These are phyloP conservation scores for Pulveroboletus sp. DNA, from an alignment of 768 basidiomycete species.

Conservation along the genomic window DNA sequence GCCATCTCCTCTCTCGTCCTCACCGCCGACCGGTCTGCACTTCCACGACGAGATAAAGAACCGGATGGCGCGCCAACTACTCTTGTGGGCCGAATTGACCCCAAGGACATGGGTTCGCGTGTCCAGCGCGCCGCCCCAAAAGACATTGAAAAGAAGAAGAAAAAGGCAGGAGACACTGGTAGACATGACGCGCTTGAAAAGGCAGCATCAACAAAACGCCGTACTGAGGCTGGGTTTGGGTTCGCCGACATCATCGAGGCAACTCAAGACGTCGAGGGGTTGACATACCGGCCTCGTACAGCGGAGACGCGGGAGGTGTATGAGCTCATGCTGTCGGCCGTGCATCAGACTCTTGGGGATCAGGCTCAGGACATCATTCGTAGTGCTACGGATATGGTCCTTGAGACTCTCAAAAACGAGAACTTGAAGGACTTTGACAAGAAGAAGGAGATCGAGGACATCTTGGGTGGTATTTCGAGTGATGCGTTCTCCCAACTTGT, in stretches of 20 bases:
- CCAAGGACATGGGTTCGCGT: constrained; percentile 89
- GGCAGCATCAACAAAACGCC: constrained; percentile 50
- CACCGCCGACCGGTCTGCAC: constrained; percentile 78
- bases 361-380: constrained; percentile 95
- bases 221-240: constrained; percentile 62
- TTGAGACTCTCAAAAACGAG: constrained; percentile 87
- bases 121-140: constrained; percentile 79
- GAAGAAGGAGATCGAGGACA: constrained; percentile 85
- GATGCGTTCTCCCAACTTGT: constrained; percentile 83
- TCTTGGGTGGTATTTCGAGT: constrained; percentile 57
- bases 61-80: constrained; percentile 95
- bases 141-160: constrained; percentile 91
- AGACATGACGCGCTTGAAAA: constrained; percentile 55
- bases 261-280: constrained; percentile 87
- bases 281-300: constrained; percentile 89
- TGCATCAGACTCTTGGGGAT: constrained; percentile 84
- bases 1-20: constrained; percentile 93
- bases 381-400: constrained; percentile 87
- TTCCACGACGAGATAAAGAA: constrained; percentile 88
- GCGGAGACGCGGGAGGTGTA: constrained; percentile 94
- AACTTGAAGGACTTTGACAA: constrained; percentile 93
- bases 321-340: constrained; percentile 79
- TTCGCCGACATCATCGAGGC: constrained; percentile 92
- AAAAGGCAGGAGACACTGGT: constrained; percentile 57
- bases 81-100: constrained; percentile 85